Evolutionary conservation across 768 basidiomycete species (phyloP), one percentile per base, ranked within the genome.

Genomic region (Tricholoma hemisulphureum): DNA sequence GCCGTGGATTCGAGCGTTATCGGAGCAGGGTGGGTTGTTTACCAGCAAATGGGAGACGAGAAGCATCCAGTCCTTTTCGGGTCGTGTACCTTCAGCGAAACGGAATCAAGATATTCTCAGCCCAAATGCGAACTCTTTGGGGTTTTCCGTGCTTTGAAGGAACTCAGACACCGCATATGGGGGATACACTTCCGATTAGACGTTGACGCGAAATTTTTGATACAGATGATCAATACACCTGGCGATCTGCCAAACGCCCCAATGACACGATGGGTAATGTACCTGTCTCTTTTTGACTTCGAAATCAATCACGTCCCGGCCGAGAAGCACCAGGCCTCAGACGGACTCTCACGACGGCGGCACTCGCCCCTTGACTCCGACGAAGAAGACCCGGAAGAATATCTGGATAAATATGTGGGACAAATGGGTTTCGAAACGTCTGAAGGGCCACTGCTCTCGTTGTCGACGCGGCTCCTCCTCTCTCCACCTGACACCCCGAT

Each of bases 111-210:
- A n/a, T n/a, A n/a, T n/a, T n/a, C n/a, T n/a, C n/a, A n/a, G n/a
- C n/a, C n/a, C n/a, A n/a, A n/a, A n/a, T 54, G 71, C 0, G 74
- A 77, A 56, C 64, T 78, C 0, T 80, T 73, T 51, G 73, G 76
- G 0, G 49, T 77, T 0, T 77, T 67, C 45, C 51, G 72, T 0
- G 69, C 73, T 0, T 35, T 78, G 23, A 68, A 69, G 37, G 67
- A 65, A 1, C 37, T 72, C 0, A 60, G 70, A 1, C 63, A 73
- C 32, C 52, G 70, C 2, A 50, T 75, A n/a, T n/a, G n/a, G n/a
- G n/a, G n/a, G n/a, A n/a, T n/a, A n/a, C n/a, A n/a, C n/a, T n/a
- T n/a, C n/a, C n/a, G n/a, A n/a, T n/a, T n/a, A n/a, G n/a, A n/a
- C n/a, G n/a, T n/a, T n/a, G n/a, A n/a, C n/a, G n/a, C n/a, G n/a